Evolutionary conservation across 1,284 basidiomycete species (phyloP).

Genomic region (Ustilago bromivora): DNA sequence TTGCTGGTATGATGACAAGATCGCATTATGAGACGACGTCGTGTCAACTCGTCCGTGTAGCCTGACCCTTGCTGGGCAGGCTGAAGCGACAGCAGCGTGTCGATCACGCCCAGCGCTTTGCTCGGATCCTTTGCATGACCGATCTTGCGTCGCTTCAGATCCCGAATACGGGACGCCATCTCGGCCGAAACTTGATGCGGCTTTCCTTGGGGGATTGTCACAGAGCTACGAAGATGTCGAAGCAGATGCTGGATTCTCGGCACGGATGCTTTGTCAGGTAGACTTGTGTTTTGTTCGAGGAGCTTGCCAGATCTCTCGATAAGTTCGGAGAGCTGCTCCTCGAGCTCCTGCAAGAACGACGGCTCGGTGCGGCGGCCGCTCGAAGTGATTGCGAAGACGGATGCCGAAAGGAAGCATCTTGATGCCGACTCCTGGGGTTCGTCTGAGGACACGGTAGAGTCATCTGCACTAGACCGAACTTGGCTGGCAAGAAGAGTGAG

Average conservation of each 20-base stretch:
- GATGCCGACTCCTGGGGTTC: conserved; percentile 1
- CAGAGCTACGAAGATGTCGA: conserved; percentile 3
- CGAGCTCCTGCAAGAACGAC: conserved; percentile 11
- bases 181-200: not conserved
- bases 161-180: not conserved
- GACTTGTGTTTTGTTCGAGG: not conserved
- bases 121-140: not conserved
- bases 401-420: conserved; percentile 15
- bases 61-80: not conserved
- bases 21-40: conserved; percentile 23
- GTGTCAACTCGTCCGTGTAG: conserved; percentile 15
- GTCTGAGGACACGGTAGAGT: not conserved
- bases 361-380: conserved; percentile 17
- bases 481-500: conserved; percentile 25
- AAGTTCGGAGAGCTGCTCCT: conserved; percentile 10
- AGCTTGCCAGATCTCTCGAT: not conserved
- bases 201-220: not conserved
- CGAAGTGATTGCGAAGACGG: conserved; percentile 5
- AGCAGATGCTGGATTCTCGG: conserved; percentile 6
- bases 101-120: conserved; percentile 8
- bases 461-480: not conserved
- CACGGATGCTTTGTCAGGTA: not conserved
- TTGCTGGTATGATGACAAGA: conserved; percentile 4
- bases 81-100: conserved; percentile 12
- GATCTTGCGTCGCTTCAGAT: conserved; percentile 27